These are phyloP conservation scores for Copromyces sp. DNA, from an alignment of 495 filamentous ascomycete species.

Conservation along the genomic window DNA sequence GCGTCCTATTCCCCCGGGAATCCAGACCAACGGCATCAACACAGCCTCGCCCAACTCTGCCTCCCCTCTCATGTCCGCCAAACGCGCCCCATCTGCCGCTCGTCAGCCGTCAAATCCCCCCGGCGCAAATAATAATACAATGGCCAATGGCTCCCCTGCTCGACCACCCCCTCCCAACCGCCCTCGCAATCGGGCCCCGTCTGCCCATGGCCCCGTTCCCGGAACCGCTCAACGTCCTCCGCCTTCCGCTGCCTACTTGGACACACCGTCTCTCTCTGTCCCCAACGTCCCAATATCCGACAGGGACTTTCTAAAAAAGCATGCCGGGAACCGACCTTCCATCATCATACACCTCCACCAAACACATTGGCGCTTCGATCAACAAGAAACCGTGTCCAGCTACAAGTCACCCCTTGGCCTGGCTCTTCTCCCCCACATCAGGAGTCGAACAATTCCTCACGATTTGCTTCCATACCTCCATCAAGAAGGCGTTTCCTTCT, in stretches of 20 bases:
- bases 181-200: constrained; percentile 37
- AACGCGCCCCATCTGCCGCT: constrained; percentile 41
- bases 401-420: constrained; percentile 87
- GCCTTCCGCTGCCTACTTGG: not conserved
- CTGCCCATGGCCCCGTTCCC: constrained; percentile 32
- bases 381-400: constrained; percentile 81
- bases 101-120: constrained; percentile 30
- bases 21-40: constrained; percentile 54
- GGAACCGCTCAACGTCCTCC: constrained; percentile 9
- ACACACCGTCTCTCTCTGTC: not conserved
- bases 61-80: constrained; percentile 55
- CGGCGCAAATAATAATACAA: constrained; percentile 37
- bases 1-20: constrained; percentile 57
- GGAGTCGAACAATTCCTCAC: constrained; percentile 39
- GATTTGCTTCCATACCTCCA: constrained; percentile 50
- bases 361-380: constrained; percentile 83
- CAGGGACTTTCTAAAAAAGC: constrained; percentile 74
- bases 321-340: constrained; percentile 62
- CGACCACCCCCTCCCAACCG: constrained; percentile 28
- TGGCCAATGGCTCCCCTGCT: constrained; percentile 24
- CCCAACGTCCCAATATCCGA: constrained; percentile 47
- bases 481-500: constrained; percentile 63
- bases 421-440: constrained; percentile 58
- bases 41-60: constrained; percentile 53
- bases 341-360: constrained; percentile 77